Conservation (phyloP, 306 rosid species). For the Sicyos baderoa region DNA sequence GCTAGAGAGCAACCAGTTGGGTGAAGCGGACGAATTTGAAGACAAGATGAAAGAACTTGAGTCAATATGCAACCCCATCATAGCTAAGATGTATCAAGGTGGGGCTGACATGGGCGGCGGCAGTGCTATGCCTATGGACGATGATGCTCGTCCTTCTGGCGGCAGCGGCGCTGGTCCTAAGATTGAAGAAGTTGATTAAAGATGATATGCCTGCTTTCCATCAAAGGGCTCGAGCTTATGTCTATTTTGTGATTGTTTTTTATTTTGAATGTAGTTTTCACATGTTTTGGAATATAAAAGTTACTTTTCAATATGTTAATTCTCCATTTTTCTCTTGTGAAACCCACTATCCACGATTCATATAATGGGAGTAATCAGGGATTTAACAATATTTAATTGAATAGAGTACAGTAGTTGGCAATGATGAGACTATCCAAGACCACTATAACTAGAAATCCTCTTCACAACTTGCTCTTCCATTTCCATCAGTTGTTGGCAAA, state of each 20-base stretch:
- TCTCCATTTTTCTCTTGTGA: too few species aligned
- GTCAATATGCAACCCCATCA: too few species aligned
- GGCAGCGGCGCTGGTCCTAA: conserved; percentile 66
- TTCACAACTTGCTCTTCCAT: conserved; percentile 75
- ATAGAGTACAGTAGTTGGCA: too few species aligned
- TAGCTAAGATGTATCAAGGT: conserved; percentile 4
- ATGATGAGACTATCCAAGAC: conserved; percentile 28
- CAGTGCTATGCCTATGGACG: conserved; percentile 28
- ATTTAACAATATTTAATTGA: too few species aligned
- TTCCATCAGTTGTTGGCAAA: conserved; percentile 62
- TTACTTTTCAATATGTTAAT: not conserved
- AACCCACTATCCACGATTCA: not conserved
- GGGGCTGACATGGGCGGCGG: conserved; percentile 35
- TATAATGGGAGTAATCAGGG: too few species aligned
- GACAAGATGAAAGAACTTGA: too few species aligned
- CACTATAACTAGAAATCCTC: conserved; percentile 56
- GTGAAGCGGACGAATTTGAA: too few species aligned
- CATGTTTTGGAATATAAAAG: too few species aligned
- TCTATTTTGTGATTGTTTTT: not conserved
- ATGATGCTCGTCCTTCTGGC: conserved; percentile 44
- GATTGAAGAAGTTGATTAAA: conserved; percentile 70
- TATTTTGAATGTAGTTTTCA: not conserved
- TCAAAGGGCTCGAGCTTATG: not conserved
- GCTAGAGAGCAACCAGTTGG: too few species aligned
- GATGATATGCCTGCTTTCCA: too few species aligned